These are phyloP conservation scores for Yamadazyma laniorum DNA, from an alignment of 805 yeast genomes.

Conservation along the genomic window DNA sequence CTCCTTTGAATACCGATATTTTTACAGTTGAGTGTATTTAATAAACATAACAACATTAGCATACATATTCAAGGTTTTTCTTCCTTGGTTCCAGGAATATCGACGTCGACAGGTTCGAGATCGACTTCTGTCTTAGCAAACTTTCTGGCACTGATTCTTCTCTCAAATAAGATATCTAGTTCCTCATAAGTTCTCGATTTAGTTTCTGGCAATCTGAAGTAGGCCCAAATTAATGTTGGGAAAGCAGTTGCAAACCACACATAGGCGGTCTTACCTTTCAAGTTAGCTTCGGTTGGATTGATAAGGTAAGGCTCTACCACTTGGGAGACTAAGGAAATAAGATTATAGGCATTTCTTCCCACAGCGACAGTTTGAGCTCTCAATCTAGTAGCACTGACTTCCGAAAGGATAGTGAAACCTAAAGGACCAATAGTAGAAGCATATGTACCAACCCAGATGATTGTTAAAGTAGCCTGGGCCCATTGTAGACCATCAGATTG, in stretches of 20 bases:
- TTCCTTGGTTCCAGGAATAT: neutral
- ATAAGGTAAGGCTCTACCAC: slow-evolving; percentile 49
- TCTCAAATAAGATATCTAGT: slow-evolving; percentile 33
- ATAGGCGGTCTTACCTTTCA: slow-evolving; percentile 51
- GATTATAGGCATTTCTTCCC: slow-evolving; percentile 26
- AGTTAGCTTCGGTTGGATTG: slow-evolving; percentile 45
- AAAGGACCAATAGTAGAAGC: slow-evolving; percentile 44
- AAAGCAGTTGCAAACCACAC: slow-evolving; percentile 41
- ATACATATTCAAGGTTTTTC: neutral
- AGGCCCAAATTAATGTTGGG: slow-evolving; percentile 19
- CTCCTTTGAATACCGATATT: no score
- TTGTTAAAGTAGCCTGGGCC: slow-evolving; percentile 24
- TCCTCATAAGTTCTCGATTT: slow-evolving; percentile 38
- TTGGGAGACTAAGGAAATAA: slow-evolving; percentile 30
- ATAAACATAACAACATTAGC: neutral
- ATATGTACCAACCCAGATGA: slow-evolving; percentile 27
- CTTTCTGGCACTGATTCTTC: slow-evolving; percentile 18
- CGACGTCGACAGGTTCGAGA: slow-evolving; percentile 18
- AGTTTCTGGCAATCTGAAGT: slow-evolving; percentile 36
- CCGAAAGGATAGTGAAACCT: slow-evolving; percentile 38
- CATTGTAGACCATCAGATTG: slow-evolving; percentile 18
- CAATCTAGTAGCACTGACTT: slow-evolving; percentile 38
- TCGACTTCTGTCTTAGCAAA: slow-evolving; percentile 17
- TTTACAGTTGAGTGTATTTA: no score
- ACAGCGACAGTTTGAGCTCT: slow-evolving; percentile 41